Evolutionary conservation across 768 basidiomycete species (phyloP), one percentile per base, ranked within the genome.

Genomic region (Hygrophoropsis aurantiaca): DNA sequence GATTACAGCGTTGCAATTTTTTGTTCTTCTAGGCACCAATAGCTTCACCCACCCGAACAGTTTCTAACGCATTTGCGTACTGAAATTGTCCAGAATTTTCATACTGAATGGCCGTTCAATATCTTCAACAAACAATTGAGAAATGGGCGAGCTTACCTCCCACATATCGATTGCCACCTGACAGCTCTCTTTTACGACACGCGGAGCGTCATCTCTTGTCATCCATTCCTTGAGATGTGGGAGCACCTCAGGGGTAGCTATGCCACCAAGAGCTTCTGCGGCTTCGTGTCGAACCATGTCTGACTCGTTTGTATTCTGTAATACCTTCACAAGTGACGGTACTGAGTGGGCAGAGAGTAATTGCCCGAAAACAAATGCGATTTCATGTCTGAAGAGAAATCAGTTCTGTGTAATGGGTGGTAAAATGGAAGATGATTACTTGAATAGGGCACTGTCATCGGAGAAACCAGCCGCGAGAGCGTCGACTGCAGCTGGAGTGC

Each of bases 261-360:
- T 98, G 4, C 95, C 92, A n/a, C 97, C 97, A 0, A 99, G 78
- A 6, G 97, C 97, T 67, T 99, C 97, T 3, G 97, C 97, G 20
- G 95, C 97, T 67, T 99, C 97, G 57, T 99, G 97, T 25, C 97
- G 82, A 9, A 99, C 97, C 95, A 99, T 98, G 47, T 94, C 92
- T 10, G 85, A 85, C 66, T 98, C 97, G 2, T 70, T 61, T 2
- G 64, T 46, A 54, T 93, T 71, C 53, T 80, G 73, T n/a, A 99
- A 74, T 23, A 95, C 90, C 32, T 78, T 67, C 27, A 97, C 63
- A 25, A 99, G 74, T 1, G 89, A 78, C 9, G 94, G 93, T 18
- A 98, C 88, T 0, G 93, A 87, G 62, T 94, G 84, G 5, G 86
- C 75, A 1, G 91, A 93, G 42, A 91, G 81, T 35, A 99, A 78